Base-by-base conservation (phyloP, 1,284 basidiomycete species). In the Sanghuangporus weigelae region DNA sequence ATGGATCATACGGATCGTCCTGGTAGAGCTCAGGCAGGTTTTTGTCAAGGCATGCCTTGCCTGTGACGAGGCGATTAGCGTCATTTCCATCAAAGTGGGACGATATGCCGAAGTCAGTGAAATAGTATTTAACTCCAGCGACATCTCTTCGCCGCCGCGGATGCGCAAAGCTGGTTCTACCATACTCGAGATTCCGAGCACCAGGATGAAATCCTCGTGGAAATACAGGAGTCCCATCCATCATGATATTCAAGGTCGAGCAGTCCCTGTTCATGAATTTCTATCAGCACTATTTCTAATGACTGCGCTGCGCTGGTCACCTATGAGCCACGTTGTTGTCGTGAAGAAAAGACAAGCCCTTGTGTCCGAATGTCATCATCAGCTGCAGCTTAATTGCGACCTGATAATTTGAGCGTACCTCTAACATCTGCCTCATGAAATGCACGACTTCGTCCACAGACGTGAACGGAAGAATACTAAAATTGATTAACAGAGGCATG, bases 231-330 rank as follows among this genome's bases (percentile, higher is more conserved):
- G 39, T 57, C 0, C 75, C 71, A 57, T 78, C 77, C 65, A 79
- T 71, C 76, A 79, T 76, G 48, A 79, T 71, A 58, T 80, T 80
- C n/a, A 67, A 49, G 3, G 46, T 19, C 58, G 73, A 73, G 54
- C 73, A 73, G 61, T 82, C 80, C 1, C 81, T 82, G 60, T 44
- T 23, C 26, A 19, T 2, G 55, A 59, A n/a, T 42, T 49, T 44
- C 66, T 23, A 49, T 58, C 16, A 31, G 26, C 26, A 31, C 26
- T 31, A 31, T 2, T 31, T 31, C 26, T 31, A 31, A 31, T 31
- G 26, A 31, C 5, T 31, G 26, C 26, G 26, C 26, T 31, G 26
- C 26, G 26, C 26, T 31, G 26, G 26, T 31, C 26, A 31, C 26
- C 26, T 31, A 31, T 31, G 26, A 5, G 26, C 26, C 26, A 31